Percentiles rank a stretch among this genome's conserved stretches.
phyloP scores from a whole-genome alignment of 2,329 filamentous ascomycete species.

The Chrysoporthe austroafricana region DNA sequence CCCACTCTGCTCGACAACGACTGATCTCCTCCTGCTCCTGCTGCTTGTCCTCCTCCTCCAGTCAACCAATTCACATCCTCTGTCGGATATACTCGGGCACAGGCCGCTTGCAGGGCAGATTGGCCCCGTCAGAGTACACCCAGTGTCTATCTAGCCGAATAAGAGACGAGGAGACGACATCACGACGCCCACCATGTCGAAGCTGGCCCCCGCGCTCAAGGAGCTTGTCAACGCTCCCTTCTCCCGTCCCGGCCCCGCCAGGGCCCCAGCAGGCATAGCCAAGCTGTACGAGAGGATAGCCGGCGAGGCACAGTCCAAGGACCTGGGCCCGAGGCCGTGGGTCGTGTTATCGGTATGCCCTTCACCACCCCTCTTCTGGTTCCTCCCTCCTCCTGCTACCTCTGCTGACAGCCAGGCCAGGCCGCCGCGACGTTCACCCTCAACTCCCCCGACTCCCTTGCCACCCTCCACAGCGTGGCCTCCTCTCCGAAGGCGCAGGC shows the following conservation, averaged over 20 bases:
- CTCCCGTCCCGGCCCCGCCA: conserved; percentile 66
- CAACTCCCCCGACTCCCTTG: conserved; percentile 79
- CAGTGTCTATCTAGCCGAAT: not conserved
- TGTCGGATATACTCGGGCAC: not conserved
- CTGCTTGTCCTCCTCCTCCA: not conserved
- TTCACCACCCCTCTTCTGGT: not conserved
- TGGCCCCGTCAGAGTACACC: too few relatives aligned
- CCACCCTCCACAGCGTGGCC: conserved; percentile 61
- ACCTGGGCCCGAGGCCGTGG: conserved; percentile 68
- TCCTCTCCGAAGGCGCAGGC: conserved; percentile 34
- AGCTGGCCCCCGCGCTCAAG: conserved; percentile 73
- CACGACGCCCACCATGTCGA: conserved; percentile 61
- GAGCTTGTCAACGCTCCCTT: conserved; percentile 72
- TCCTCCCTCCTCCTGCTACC: not conserved
- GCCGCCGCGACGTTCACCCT: conserved; percentile 84
- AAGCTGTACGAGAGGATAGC: conserved; percentile 69
- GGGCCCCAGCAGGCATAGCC: conserved; percentile 65
- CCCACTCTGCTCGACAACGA: not conserved
- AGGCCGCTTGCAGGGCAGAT: too few relatives aligned
- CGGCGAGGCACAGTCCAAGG: conserved; percentile 62
- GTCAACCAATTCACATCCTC: not conserved
- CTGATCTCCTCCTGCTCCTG: not conserved
- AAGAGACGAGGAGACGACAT: not conserved
- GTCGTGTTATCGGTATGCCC: conserved; percentile 63
- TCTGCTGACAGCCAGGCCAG: conserved; percentile 42